Conservation (phyloP, 202 grass and related monocot genomes). For the Setaria viridis region DNA sequence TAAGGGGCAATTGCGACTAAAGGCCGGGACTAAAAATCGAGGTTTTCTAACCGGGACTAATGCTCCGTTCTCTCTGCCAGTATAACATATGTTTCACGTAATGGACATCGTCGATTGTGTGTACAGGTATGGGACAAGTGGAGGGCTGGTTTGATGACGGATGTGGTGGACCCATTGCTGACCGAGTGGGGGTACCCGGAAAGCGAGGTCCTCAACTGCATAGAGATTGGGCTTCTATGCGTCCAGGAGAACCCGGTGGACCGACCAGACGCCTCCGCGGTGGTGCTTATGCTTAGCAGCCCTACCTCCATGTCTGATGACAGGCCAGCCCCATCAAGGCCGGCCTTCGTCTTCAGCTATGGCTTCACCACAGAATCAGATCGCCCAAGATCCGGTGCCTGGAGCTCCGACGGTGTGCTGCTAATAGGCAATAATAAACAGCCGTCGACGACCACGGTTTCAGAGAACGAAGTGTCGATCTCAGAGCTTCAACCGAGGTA, state of each 20-base stretch:
- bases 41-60: too few species aligned
- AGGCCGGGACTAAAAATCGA: too few species aligned
- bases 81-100: too few species aligned
- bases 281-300: neutral
- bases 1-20: too few species aligned
- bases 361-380: too few species aligned
- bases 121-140: neutral
- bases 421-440: neutral
- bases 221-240: neutral
- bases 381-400: neutral
- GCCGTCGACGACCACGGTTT: neutral
- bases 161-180: neutral
- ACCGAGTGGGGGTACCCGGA: fast-evolving
- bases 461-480: neutral
- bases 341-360: neutral
- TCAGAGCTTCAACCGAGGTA: neutral
- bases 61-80: too few species aligned
- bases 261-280: neutral
- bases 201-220: neutral
- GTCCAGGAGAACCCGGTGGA: neutral
- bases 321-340: neutral
- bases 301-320: neutral
- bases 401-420: too few species aligned
- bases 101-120: too few species aligned
- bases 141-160: neutral